These are phyloP conservation scores for Cryphonectria radicalis DNA, from an alignment of 2,329 filamentous ascomycete genomes.

Conservation along the genomic window DNA sequence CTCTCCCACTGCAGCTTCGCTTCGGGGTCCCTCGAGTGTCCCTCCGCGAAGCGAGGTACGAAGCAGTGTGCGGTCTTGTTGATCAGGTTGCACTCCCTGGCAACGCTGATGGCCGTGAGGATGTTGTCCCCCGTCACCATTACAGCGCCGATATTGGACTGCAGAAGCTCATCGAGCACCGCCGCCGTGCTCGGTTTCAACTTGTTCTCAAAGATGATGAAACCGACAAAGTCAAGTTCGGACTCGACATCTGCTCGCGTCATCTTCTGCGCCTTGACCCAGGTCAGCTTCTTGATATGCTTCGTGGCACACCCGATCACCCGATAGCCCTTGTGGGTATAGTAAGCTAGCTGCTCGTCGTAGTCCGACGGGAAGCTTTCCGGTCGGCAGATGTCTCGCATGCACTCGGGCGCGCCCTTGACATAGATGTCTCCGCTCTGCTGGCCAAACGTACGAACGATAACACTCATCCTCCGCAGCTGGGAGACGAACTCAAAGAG, in stretches of 20 bases:
- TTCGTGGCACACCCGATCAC: slow-evolving; percentile 95
- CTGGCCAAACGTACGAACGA: slow-evolving; percentile 86
- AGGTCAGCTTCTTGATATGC: slow-evolving; percentile 83
- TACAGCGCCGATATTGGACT: slow-evolving; percentile 83
- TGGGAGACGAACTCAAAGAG: slow-evolving; percentile 96
- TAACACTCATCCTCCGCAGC: slow-evolving; percentile 86
- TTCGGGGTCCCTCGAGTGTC: slow-evolving; percentile 73
- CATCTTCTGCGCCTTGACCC: slow-evolving; percentile 96
- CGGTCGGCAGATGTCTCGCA: slow-evolving; percentile 87
- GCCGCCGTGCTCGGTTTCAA: slow-evolving; percentile 83
- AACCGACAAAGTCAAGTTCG: slow-evolving; percentile 84
- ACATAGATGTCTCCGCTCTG: slow-evolving; percentile 87
- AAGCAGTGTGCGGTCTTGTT: slow-evolving; percentile 86
- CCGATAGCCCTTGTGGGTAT: slow-evolving; percentile 94
- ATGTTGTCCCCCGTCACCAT: slow-evolving; percentile 99
- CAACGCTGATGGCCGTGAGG: slow-evolving; percentile 93
- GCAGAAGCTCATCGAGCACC: slow-evolving; percentile 79
- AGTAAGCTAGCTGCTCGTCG: slow-evolving; percentile 84
- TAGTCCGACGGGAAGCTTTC: slow-evolving; percentile 88
- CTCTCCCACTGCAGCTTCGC: slow-evolving; percentile 87
- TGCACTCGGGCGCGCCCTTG: slow-evolving; percentile 95
- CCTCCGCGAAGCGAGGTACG: slow-evolving; percentile 83
- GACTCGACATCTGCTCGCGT: slow-evolving; percentile 83
- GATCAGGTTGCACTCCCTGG: slow-evolving; percentile 84
- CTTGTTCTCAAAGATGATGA: slow-evolving; percentile 99